phyloP scores from a whole-genome alignment of 441 rosid genomes.

The Bruguiera hainesii region DNA sequence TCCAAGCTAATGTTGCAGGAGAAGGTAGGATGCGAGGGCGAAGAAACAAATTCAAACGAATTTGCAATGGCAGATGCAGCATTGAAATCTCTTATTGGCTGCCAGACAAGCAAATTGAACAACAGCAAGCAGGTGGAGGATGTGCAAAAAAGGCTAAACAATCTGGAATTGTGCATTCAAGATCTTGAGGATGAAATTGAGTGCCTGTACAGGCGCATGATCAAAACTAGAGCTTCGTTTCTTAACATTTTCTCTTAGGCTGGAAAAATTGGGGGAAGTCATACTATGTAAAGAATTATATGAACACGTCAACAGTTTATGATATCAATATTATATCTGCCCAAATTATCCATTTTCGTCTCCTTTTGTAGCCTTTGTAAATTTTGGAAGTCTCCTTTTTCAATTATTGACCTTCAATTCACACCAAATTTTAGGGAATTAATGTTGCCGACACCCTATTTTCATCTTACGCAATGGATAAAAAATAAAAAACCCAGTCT shows the following conservation, averaged over 20 bases:
- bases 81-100: conserved; percentile 14
- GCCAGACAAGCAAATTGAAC: conserved; percentile 23
- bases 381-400: no score
- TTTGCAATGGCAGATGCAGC: conserved; percentile 29
- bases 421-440: no score
- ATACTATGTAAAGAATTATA: background rate
- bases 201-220: conserved; percentile 31
- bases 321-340: background rate
- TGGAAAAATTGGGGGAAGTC: background rate
- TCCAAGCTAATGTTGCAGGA: conserved; percentile 36
- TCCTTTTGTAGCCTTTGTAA: no score
- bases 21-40: conserved; percentile 22
- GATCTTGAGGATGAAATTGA: conserved; percentile 42
- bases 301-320: background rate
- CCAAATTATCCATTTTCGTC: no score
- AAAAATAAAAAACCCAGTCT: no score
- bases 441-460: no score
- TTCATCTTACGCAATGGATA: no score
- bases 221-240: conserved; percentile 46
- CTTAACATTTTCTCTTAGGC: conserved; percentile 34
- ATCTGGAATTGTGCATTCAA: conserved; percentile 37
- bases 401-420: no score
- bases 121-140: conserved; percentile 10
- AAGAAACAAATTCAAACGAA: conserved; percentile 19
- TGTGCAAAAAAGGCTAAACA: conserved; percentile 26